Conservation (phyloP, 129 eudicot species). For the Arctium minus region DNA sequence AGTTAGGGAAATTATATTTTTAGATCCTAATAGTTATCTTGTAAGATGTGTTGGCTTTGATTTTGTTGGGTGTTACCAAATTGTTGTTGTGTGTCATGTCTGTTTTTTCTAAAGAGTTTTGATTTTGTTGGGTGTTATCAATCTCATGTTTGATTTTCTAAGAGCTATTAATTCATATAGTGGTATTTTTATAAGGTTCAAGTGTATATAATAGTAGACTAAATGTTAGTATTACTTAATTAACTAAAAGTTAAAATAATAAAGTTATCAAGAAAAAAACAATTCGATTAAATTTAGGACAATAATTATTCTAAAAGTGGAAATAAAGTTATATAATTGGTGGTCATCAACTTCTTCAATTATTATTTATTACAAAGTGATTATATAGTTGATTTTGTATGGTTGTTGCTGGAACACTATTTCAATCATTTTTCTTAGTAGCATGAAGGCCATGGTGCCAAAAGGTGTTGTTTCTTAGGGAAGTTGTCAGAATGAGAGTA, state of each 20-base stretch:
- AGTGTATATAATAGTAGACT: background rate
- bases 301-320: background rate
- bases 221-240: background rate
- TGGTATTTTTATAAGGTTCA: background rate
- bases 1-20: too few species aligned
- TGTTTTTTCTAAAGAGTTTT: too few species aligned
- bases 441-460: constrained; percentile 29
- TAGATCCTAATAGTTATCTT: background rate
- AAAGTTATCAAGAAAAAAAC: background rate
- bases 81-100: too few species aligned
- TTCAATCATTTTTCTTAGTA: constrained; percentile 12
- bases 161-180: too few species aligned
- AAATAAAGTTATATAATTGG: background rate
- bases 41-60: too few species aligned
- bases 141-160: too few species aligned
- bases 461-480: constrained; percentile 18
- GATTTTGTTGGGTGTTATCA: too few species aligned
- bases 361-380: background rate
- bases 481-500: constrained; percentile 21
- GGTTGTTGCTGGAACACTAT: constrained; percentile 11
- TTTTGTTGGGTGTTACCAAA: too few species aligned
- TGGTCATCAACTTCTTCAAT: background rate
- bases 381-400: background rate
- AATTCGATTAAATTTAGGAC: background rate
- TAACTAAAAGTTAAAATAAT: background rate